A percentile compares a stretch with the other conserved stretches of the same genome.
These are phyloP conservation scores for Aegilops speltoides DNA, from an alignment of 176 grass and related monocot genomes.

Conservation along the genomic window DNA sequence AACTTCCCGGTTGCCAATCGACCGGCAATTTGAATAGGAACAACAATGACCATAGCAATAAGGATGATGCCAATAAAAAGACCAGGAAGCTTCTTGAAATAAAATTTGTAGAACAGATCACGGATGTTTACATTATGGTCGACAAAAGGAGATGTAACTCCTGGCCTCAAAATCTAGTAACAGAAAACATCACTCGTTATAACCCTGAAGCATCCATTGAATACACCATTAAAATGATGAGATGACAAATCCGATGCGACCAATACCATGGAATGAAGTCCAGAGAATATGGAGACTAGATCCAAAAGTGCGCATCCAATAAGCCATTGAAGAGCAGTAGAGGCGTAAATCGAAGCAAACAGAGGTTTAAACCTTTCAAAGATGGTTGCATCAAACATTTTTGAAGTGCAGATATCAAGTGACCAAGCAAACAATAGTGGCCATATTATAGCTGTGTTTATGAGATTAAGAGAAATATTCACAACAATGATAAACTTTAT, in stretches of 20 bases:
- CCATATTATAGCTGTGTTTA: not conserved
- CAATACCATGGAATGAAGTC: slow-evolving; percentile 13
- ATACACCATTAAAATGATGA: not conserved
- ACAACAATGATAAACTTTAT: not conserved
- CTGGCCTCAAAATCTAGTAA: slow-evolving; percentile 14
- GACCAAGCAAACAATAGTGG: slow-evolving; percentile 30
- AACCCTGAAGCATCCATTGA: not conserved
- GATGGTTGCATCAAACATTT: slow-evolving; percentile 25
- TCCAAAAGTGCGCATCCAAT: slow-evolving; percentile 14
- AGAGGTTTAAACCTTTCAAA: slow-evolving; percentile 7
- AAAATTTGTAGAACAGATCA: slow-evolving; percentile 29
- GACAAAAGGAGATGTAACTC: slow-evolving; percentile 2
- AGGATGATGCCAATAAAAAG: not conserved
- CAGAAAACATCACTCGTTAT: not conserved
- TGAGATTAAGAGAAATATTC: slow-evolving; percentile 28
- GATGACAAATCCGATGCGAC: not conserved
- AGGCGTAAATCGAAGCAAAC: slow-evolving; percentile 14
- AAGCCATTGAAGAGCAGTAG: slow-evolving; percentile 32
- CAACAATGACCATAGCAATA: slow-evolving; percentile 28
- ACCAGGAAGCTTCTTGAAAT: not conserved
- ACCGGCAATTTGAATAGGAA: slow-evolving; percentile 29
- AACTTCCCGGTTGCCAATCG: slow-evolving; percentile 7
- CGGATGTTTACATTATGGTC: not conserved
- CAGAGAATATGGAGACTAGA: not conserved
- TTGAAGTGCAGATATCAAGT: slow-evolving; percentile 28